Conservation (phyloP, 441 rosid species). For the Lagerstroemia fauriei region DNA sequence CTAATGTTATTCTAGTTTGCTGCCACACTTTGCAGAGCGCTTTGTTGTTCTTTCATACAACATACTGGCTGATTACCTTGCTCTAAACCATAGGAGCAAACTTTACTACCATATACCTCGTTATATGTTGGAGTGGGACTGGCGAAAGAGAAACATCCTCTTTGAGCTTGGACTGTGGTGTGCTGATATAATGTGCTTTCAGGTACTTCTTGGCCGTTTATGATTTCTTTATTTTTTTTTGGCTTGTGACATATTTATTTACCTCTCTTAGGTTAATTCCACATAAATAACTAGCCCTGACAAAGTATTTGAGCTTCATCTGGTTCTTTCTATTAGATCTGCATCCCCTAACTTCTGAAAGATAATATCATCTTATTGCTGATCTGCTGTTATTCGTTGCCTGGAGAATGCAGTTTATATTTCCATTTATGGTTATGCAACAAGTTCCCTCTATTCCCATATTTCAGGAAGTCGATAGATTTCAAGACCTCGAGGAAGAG, state of each 20-base stretch:
- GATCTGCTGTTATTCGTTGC: background rate
- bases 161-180: slow-evolving; percentile 92
- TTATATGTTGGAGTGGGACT: slow-evolving; percentile 72
- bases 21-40: slow-evolving; percentile 54
- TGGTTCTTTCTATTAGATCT: background rate
- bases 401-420: background rate
- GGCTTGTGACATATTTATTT: background rate
- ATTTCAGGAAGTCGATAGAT: slow-evolving; percentile 84
- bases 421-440: background rate
- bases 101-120: slow-evolving; percentile 82
- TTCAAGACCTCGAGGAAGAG: slow-evolving; percentile 70
- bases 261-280: background rate
- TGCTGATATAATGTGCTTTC: slow-evolving; percentile 93
- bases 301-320: background rate
- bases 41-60: slow-evolving; percentile 79
- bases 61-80: slow-evolving; percentile 88
- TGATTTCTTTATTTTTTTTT: background rate
- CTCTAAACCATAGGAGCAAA: slow-evolving; percentile 62
- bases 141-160: slow-evolving; percentile 68
- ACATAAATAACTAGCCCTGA: background rate
- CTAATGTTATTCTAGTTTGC: slow-evolving; percentile 13
- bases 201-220: slow-evolving; percentile 42
- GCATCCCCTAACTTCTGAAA: background rate
- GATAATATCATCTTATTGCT: background rate
- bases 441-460: background rate